Evolutionary conservation across 768 basidiomycete species (phyloP), one percentile per base, ranked within the genome.

Genomic region (Podaxis sp.): DNA sequence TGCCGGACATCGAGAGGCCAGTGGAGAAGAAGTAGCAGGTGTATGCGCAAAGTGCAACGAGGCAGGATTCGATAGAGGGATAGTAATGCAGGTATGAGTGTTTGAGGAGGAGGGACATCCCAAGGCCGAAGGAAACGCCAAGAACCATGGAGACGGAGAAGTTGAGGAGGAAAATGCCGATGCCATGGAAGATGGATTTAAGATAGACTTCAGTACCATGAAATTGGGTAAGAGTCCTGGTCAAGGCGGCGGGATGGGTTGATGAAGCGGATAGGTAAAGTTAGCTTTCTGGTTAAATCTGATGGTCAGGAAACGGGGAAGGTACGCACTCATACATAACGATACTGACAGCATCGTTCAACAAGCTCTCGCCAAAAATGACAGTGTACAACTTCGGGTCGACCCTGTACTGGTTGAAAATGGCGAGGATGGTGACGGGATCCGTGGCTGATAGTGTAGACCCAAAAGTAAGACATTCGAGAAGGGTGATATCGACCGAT

Each of bases 1-100:
- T 98, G 53, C 97, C 96, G 71, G 87, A 90, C 91, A 97, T 94
- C 48, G 87, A 86, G 40, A 95, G 73, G 4, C 94, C 95, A 64
- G 93, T 99, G n/a, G 93, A 95, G 79, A 99, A 95, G 78, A 99
- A 99, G 76, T 98, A 98, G 77, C 89, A 93, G 0, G 93, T 97
- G 73, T 98, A 98, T 21, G 97, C 96, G 61, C 89, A 88, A 51
- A 99, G 83, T 0, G 95, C 89, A 58, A 98, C 93, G 36, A 99
- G 85, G 72, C 95, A 98, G n/a, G 93, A 90, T 74, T 98, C 97
- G 69, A 98, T 95, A 59, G 88, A 87, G n/a, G 95, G 94, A 73
- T 89, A 96, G 54, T 85, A 81, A 55, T 82, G 81, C 28, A 98
- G 82, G 48, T 90, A 89, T 2, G 93, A 96, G 72, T 98, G 96